A percentile compares a stretch with the other conserved stretches of the same genome.
Conservation (phyloP, 2,329 filamentous ascomycete species). For the Aspergillus fumigatus region DNA sequence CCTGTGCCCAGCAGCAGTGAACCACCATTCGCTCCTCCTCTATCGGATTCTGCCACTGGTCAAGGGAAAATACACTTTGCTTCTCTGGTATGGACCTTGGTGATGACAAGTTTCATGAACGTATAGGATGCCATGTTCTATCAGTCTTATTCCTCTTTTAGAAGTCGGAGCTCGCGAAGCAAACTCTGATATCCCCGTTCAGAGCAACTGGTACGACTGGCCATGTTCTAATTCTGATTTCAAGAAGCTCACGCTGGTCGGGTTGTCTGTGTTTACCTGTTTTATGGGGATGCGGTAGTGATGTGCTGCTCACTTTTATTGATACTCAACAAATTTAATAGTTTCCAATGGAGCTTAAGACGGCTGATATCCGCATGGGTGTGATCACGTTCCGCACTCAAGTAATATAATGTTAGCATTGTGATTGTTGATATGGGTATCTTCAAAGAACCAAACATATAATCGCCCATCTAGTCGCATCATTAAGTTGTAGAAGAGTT, state of each 20-base stretch:
- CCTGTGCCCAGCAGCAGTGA: conserved; percentile 4
- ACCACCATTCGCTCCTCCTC: conserved; percentile 9
- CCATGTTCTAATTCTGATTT: conserved; percentile 1
- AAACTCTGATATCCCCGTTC: neutral
- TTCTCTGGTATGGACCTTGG: conserved; percentile 4
- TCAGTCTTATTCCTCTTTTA: neutral
- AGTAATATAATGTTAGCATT: conserved; percentile 1
- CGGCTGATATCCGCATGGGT: conserved; percentile 4
- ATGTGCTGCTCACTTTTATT: conserved; percentile 3
- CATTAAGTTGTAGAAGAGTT: conserved; percentile 5
- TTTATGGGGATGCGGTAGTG: conserved; percentile 2
- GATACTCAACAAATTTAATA: conserved; percentile 1
- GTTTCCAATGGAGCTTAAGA: conserved; percentile 2
- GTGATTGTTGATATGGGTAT: conserved; percentile 22
- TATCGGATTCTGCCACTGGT: conserved; percentile 15
- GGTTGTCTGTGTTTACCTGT: conserved; percentile 3
- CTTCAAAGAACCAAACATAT: conserved; percentile 19
- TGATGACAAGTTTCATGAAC: conserved; percentile 2
- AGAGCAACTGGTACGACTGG: conserved; percentile 6
- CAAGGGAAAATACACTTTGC: neutral
- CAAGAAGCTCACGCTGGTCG: neutral
- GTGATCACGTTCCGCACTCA: neutral
- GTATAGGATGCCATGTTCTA: neutral
- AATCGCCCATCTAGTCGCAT: conserved; percentile 4
- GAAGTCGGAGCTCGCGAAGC: neutral